Evolutionary conservation across 108 stramenopile species (phyloP), one percentile per base, ranked within the genome.

Genomic region (Phaeodactylum tricornutum): DNA sequence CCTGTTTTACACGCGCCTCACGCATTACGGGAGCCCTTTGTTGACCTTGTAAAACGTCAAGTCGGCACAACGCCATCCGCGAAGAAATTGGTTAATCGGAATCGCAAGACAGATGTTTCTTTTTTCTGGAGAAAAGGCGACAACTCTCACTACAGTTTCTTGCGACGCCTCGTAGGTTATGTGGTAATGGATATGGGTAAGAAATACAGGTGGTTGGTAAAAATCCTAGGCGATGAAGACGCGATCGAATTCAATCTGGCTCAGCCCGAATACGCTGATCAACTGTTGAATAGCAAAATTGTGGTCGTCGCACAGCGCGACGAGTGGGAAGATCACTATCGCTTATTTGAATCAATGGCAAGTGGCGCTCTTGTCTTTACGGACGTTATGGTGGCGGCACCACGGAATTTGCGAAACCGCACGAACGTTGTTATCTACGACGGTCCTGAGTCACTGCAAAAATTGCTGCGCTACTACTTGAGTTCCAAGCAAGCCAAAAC

Each of bases 301-400:
- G 64, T 77, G 9, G 76, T 82, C 1, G 37, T 77, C 17, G 58
- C 76, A 9, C 80, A 82, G 54, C 50, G 74, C 8, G 80, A 82
- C 48, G 59, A 66, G 40, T 77, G 76, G 76, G 76, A 82, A 60
- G 80, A 71, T 19, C 73, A 74, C 24, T 69, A 55, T 42, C 57
- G 76, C 28, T 36, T 82, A 23, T 62, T 72, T 50, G 80, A 82
- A 57, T 51, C 66, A 0, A 28, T 82, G 32, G 61, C 67, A 37
- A 66, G 71, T 43, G 80, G 80, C 38, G 80, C 80, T 1, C 20
- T 81, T 47, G 75, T 81, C 17, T 39, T 81, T 59, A 61, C 53
- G 1, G 79, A 81, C 47, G 20, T 46, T 4, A 72, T 75, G 65
- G 27, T 71, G 15, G 53, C 44, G 3, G 40, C 63, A 2, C 74